A percentile compares a stretch with the other conserved stretches of the same genome.
Evolutionary conservation across 1,284 basidiomycete genomes (phyloP).

Genomic region (Microbotryomycetes sp.): DNA sequence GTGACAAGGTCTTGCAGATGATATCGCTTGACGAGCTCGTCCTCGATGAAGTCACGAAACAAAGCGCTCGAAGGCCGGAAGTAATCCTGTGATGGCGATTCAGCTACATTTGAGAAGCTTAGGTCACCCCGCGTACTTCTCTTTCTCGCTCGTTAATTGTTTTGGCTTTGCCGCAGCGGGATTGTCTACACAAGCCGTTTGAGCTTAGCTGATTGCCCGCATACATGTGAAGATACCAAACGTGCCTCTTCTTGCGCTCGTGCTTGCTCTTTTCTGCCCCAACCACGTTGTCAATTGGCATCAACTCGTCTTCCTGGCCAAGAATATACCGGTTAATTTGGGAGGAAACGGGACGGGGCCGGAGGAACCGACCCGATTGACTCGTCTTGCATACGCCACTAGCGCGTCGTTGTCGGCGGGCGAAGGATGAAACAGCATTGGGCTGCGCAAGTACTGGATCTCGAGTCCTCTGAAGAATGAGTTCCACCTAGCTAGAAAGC

Average conservation of each 20-base stretch:
- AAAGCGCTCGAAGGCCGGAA: constrained; percentile 36
- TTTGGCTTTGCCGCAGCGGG: constrained; percentile 10
- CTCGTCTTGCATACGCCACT: constrained; percentile 35
- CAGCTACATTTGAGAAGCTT: too few species aligned
- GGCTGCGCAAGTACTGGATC: constrained; percentile 38
- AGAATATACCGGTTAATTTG: too few species aligned
- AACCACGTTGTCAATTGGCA: constrained; percentile 40
- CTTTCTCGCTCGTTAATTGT: constrained; percentile 42
- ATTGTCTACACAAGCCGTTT: constrained; percentile 2
- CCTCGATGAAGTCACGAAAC: constrained; percentile 35
- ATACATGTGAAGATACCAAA: too few species aligned
- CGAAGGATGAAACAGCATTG: constrained; percentile 43
- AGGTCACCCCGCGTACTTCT: too few species aligned
- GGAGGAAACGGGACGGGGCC: too few species aligned
- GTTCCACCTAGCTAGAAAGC: constrained; percentile 33
- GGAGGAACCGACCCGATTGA: neutral
- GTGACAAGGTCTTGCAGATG: constrained; percentile 18
- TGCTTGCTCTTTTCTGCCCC: constrained; percentile 42
- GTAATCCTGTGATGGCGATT: too few species aligned
- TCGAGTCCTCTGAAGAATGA: constrained; percentile 29
- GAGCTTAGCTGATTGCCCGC: too few species aligned
- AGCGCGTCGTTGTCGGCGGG: constrained; percentile 41
- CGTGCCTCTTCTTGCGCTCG: constrained; percentile 36
- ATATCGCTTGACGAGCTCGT: constrained; percentile 34
- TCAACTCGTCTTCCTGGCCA: constrained; percentile 34